phyloP scores from a whole-genome alignment of 2,329 filamentous ascomycete species.

The Triangularia setosa region DNA sequence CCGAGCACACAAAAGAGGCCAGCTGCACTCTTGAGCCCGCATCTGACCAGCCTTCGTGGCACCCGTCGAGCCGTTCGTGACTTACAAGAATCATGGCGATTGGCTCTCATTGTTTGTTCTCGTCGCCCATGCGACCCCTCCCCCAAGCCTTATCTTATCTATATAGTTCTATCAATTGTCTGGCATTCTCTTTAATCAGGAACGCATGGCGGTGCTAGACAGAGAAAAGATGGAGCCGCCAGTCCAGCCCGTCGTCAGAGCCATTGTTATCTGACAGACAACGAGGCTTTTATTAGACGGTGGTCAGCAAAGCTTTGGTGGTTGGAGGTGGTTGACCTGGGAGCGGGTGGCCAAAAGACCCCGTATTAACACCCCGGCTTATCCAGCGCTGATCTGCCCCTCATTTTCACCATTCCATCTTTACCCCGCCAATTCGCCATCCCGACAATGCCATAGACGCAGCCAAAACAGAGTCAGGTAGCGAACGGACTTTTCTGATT shows the following conservation, averaged over 20 bases:
- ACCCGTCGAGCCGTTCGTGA: conserved; percentile 14
- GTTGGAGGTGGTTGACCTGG: neutral
- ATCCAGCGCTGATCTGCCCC: neutral
- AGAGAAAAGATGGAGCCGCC: neutral
- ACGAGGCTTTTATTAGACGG: neutral
- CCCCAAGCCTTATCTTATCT: conserved; percentile 7
- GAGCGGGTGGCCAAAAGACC: neutral
- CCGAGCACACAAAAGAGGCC: neutral
- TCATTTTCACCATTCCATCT: neutral
- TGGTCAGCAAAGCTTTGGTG: conserved; percentile 8
- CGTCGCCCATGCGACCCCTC: conserved; percentile 1
- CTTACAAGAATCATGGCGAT: conserved; percentile 10
- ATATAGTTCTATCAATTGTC: neutral
- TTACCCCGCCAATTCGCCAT: neutral
- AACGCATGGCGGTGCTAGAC: neutral
- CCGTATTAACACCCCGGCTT: neutral
- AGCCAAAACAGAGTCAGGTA: neutral
- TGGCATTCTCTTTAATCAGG: neutral
- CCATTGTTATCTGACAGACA: neutral
- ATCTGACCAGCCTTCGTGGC: conserved; percentile 17
- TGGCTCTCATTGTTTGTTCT: conserved; percentile 14
- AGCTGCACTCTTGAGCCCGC: neutral
- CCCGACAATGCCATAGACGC: neutral
- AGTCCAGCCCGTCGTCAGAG: neutral
- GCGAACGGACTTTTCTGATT: neutral